phyloP scores from a whole-genome alignment of 208 protist species.

The Herpetomonas muscarum region DNA sequence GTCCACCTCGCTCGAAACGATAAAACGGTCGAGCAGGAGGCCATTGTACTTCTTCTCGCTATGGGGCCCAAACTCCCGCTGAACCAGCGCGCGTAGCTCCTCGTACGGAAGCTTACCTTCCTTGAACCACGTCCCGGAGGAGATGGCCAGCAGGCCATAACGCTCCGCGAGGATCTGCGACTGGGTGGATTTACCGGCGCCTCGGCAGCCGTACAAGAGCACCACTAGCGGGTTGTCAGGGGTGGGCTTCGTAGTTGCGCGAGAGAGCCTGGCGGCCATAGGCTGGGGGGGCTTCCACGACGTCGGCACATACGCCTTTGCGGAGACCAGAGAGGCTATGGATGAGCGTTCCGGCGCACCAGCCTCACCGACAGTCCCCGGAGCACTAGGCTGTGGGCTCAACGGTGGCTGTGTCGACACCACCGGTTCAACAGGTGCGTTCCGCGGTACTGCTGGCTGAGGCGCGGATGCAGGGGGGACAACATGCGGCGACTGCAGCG shows the following conservation, averaged over 20 bases:
- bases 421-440: no score
- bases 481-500: no score
- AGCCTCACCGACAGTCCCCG: no score
- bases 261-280: background rate
- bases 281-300: background rate
- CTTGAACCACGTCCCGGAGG: slow-evolving; percentile 60
- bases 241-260: slow-evolving; percentile 5
- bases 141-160: slow-evolving; percentile 73
- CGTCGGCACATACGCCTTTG: background rate
- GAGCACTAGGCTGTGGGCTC: no score
- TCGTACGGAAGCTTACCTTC: slow-evolving; percentile 72
- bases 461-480: no score
- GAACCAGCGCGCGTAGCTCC: slow-evolving; percentile 52
- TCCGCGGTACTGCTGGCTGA: no score
- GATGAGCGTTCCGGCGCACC: no score
- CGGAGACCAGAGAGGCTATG: no score
- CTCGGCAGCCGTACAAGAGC: slow-evolving; percentile 76
- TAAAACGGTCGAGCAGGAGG: slow-evolving; percentile 81
- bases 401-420: no score
- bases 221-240: slow-evolving; percentile 51
- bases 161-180: slow-evolving; percentile 37
- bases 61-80: slow-evolving; percentile 58
- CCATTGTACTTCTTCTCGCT: slow-evolving; percentile 55
- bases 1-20: slow-evolving; percentile 72
- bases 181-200: slow-evolving; percentile 80